A percentile compares a stretch with the other conserved stretches of the same genome.
These are phyloP conservation scores for Sideroxylon spinosum DNA, from an alignment of 179 eudicot species.

Conservation along the genomic window DNA sequence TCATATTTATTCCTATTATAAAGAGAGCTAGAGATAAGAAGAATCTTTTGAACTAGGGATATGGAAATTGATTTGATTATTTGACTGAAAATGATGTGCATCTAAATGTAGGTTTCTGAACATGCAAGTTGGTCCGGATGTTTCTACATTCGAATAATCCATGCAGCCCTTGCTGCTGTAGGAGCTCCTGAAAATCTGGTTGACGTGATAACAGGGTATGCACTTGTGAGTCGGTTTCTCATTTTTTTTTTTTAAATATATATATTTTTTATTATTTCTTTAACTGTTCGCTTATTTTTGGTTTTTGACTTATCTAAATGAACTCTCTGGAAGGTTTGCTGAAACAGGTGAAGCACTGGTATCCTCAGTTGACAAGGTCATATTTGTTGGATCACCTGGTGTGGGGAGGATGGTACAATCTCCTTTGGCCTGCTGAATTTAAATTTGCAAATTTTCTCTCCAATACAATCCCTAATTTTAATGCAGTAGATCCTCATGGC, in stretches of 20 bases:
- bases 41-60: background rate
- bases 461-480: constrained; percentile 1
- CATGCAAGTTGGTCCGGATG: constrained; percentile 99
- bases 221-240: constrained; percentile 13
- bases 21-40: background rate
- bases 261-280: background rate
- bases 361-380: constrained; percentile 93
- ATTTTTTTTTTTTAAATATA: background rate
- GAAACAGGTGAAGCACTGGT: constrained; percentile 98
- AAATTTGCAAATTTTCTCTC: background rate
- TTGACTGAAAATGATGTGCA: background rate
- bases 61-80: background rate
- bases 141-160: constrained; percentile 86
- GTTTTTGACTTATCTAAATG: background rate
- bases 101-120: constrained; percentile 72
- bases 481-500: background rate
- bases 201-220: constrained; percentile 96
- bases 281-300: background rate
- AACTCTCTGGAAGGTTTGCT: constrained; percentile 66
- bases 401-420: constrained; percentile 81
- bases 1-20: background rate
- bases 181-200: constrained; percentile 99
- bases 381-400: constrained; percentile 98
- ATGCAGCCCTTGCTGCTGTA: constrained; percentile 94
- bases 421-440: constrained; percentile 6